Evolutionary conservation across 1,284 basidiomycete genomes (phyloP), one percentile per base, ranked within the genome.

Genomic region (Tilletia setariae): DNA sequence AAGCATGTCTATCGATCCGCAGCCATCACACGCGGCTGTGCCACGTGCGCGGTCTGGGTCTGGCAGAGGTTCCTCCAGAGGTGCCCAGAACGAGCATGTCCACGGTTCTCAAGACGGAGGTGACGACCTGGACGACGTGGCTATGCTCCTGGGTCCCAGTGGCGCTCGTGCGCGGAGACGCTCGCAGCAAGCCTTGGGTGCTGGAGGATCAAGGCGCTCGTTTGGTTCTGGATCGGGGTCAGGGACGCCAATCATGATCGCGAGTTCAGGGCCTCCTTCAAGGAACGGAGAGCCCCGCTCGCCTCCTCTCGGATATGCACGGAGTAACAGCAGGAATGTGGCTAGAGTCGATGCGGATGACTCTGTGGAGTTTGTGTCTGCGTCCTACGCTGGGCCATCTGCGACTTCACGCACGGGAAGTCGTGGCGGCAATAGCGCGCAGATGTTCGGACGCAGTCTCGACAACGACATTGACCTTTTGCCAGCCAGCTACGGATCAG

Each of bases 1-100:
- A 35, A 61, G 56, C 56, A 61, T 61, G 56, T 61, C 56, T 13
- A 30, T 61, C 30, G 56, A 61, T 21, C 35, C 35, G 35, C 35
- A 40, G 35, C 35, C 35, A 4, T 4, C 35, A 40, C 4, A 40
- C 35, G 35, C 4, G 35, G 35, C 11, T 6, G 35, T 11, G 35
- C 6, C 35, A 40, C 35, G 35, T 40, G 35, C 35, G 6, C 35
- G 35, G 4, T 40, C 35, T 11, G 35, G 35, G 11, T 40, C 35
- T 40, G 35, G 35, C 35, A 40, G 35, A 40, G 35, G 35, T 40
- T 40, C 35, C 35, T 40, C 35, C 4, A 40, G 35, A 40, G 4
- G 4, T 11, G 35, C 11, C 11, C 35, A 40, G 35, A 40, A 40
- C 35, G 35, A 40, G 35, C 6, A 40, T 40, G 6, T 11, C 11